Evolutionary conservation across 1,139 yeast species (phyloP).

Genomic region (Insectozyma bohioensis): DNA sequence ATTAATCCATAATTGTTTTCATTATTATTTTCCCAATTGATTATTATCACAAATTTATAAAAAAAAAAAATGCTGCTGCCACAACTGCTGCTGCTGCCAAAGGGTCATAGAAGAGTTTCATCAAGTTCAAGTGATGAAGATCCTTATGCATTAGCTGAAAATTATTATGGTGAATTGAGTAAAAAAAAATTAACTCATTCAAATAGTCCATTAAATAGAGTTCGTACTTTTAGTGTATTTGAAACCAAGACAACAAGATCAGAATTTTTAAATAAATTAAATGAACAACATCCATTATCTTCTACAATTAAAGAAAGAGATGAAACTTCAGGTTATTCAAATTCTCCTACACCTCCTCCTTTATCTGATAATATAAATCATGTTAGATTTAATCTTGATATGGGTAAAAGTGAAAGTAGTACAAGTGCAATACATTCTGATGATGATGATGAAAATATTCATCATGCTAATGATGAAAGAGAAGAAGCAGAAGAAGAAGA

Average conservation of each 20-base stretch:
- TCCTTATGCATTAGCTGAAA: conserved; percentile 68
- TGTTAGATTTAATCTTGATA: conserved; percentile 9
- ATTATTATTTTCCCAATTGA: too few species aligned
- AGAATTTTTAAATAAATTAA: conserved; percentile 12
- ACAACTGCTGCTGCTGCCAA: conserved; percentile 1
- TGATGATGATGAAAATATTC: conserved; percentile 7
- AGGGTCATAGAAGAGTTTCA: conserved; percentile 22
- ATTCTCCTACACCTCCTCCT: conserved; percentile 9
- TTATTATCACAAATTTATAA: too few species aligned
- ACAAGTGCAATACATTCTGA: conserved; percentile 9
- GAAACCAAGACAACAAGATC: conserved; percentile 22
- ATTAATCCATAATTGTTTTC: too few species aligned
- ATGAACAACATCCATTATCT: conserved; percentile 9
- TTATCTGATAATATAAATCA: conserved; percentile 2
- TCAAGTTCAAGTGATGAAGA: conserved; percentile 45
- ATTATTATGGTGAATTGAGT: conserved; percentile 61
- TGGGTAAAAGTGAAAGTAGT: conserved; percentile 4
- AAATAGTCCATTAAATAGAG: conserved; percentile 35
- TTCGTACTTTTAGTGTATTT: conserved; percentile 53
- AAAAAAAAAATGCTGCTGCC: conserved; percentile 1
- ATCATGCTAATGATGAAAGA: not conserved
- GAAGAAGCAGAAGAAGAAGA: conserved; percentile 3
- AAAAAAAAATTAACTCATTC: conserved; percentile 46
- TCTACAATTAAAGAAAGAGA: conserved; percentile 11
- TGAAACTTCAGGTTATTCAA: conserved; percentile 11